Conservation (phyloP, 2,329 filamentous ascomycete species). For the Ceratocystis colombiana region DNA sequence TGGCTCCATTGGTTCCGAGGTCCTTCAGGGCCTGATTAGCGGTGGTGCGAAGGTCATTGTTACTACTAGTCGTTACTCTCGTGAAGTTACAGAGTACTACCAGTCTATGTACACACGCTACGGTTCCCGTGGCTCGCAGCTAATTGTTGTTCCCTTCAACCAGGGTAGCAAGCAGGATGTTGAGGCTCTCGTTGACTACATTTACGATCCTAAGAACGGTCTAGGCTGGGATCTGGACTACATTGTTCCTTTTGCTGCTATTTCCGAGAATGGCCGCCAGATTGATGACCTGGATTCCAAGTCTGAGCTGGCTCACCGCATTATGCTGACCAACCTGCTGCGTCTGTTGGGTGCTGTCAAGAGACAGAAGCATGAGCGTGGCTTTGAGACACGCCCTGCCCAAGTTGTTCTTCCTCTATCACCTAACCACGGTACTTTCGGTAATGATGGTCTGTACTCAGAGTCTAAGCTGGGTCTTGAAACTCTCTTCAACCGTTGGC, state of each 20-base stretch:
- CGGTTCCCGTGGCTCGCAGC: slow-evolving; percentile 85
- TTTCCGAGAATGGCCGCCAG: slow-evolving; percentile 93
- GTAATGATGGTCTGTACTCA: slow-evolving; percentile 93
- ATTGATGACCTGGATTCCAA: slow-evolving; percentile 96
- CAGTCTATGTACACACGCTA: slow-evolving; percentile 96
- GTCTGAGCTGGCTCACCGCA: slow-evolving; percentile 93
- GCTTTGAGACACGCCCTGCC: slow-evolving; percentile 88
- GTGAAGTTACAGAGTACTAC: slow-evolving; percentile 97
- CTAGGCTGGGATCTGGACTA: slow-evolving; percentile 97
- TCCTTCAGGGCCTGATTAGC: slow-evolving; percentile 88
- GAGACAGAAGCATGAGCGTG: slow-evolving; percentile 73
- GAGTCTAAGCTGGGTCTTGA: slow-evolving; percentile 96
- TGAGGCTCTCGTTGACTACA: slow-evolving; percentile 86
- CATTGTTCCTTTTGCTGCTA: slow-evolving; percentile 91
- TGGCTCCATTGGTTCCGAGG: slow-evolving; percentile 94
- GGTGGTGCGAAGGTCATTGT: slow-evolving; percentile 95
- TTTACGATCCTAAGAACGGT: slow-evolving; percentile 92
- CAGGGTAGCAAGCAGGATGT: slow-evolving; percentile 98
- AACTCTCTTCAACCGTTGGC: slow-evolving; percentile 97
- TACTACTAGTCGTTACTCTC: slow-evolving; percentile 91
- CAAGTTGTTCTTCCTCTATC: slow-evolving; percentile 94
- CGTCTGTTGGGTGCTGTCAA: slow-evolving; percentile 87
- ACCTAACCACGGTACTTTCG: slow-evolving; percentile 96
- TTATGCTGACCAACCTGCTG: slow-evolving; percentile 96
- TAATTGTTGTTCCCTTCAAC: slow-evolving; percentile 98